These are phyloP conservation scores for Fusarium robinianum DNA, from an alignment of 2,329 filamentous ascomycete genomes.

Conservation along the genomic window DNA sequence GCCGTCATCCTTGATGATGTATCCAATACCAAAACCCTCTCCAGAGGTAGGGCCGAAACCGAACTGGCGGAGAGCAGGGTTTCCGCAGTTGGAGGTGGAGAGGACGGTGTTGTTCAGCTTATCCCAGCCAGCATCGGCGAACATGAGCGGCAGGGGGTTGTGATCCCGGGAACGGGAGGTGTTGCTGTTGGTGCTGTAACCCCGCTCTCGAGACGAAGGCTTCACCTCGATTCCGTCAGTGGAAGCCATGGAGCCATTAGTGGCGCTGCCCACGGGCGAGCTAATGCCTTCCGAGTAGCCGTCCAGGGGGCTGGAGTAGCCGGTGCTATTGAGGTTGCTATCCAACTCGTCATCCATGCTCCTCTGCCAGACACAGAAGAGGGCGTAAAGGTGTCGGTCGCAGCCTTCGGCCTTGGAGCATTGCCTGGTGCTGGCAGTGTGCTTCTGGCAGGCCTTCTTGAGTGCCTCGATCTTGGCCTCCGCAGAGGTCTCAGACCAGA, in stretches of 20 bases:
- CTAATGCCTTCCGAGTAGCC: slow-evolving; percentile 52
- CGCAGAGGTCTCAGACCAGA: slow-evolving; percentile 89
- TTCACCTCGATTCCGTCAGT: slow-evolving; percentile 40
- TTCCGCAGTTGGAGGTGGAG: slow-evolving; percentile 98
- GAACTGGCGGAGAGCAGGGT: slow-evolving; percentile 91
- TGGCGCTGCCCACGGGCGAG: slow-evolving; percentile 58
- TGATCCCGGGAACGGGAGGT: slow-evolving; percentile 53
- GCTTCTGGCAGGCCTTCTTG: slow-evolving; percentile 79
- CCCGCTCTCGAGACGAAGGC: slow-evolving; percentile 51
- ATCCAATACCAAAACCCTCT: slow-evolving; percentile 95
- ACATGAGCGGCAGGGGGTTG: slow-evolving; percentile 73
- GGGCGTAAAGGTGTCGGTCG: slow-evolving; percentile 89
- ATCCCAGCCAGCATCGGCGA: slow-evolving; percentile 90
- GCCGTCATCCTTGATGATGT: slow-evolving; percentile 84
- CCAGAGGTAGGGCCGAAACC: slow-evolving; percentile 94
- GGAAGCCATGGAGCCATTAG: slow-evolving; percentile 52
- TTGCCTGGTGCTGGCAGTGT: slow-evolving; percentile 77
- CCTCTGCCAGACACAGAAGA: slow-evolving; percentile 95
- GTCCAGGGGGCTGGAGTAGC: slow-evolving; percentile 65
- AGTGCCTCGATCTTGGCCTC: slow-evolving; percentile 85
- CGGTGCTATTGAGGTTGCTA: slow-evolving; percentile 61
- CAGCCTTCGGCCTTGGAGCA: slow-evolving; percentile 90
- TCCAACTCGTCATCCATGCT: slow-evolving; percentile 70
- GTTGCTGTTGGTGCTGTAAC: slow-evolving; percentile 61
- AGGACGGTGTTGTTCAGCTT: slow-evolving; percentile 93